These are phyloP conservation scores for Pleurozium schreberi DNA, from an alignment of 225 moss, liverwort and hornwort species.

Conservation along the genomic window DNA sequence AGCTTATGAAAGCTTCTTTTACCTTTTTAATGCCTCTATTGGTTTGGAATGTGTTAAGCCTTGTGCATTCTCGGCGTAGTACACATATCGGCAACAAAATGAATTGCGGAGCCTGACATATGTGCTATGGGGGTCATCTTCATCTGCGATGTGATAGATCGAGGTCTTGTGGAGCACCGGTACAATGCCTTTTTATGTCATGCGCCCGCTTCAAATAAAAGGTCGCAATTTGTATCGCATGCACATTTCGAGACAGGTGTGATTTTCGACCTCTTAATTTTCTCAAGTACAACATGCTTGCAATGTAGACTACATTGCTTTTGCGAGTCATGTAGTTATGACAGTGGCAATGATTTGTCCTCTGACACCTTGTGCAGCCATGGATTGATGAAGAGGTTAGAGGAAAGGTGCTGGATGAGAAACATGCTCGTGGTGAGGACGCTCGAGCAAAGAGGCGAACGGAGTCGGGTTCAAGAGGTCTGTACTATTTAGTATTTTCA, in stretches of 20 bases:
- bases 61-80: not conserved
- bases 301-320: not conserved
- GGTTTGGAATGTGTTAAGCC: not conserved
- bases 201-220: constrained; percentile 69
- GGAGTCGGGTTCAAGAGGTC: constrained; percentile 9
- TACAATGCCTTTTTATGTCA: constrained; percentile 19
- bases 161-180: constrained; percentile 84
- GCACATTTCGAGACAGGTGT: constrained; percentile 57
- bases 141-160: constrained; percentile 24
- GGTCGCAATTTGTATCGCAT: constrained; percentile 71
- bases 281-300: not conserved
- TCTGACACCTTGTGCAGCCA: constrained; percentile 20
- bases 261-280: not conserved
- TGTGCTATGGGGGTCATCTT: not conserved
- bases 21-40: not conserved
- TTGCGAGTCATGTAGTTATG: not conserved
- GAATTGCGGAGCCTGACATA: not conserved
- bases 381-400: constrained; percentile 56
- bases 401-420: constrained; percentile 30
- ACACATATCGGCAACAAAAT: not conserved
- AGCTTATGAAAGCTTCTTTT: not conserved
- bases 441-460: constrained; percentile 36
- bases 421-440: constrained; percentile 50
- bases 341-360: not conserved
- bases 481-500: not conserved